Base-by-base conservation (phyloP, 768 basidiomycete genomes). In the Tremella fuciformis region DNA sequence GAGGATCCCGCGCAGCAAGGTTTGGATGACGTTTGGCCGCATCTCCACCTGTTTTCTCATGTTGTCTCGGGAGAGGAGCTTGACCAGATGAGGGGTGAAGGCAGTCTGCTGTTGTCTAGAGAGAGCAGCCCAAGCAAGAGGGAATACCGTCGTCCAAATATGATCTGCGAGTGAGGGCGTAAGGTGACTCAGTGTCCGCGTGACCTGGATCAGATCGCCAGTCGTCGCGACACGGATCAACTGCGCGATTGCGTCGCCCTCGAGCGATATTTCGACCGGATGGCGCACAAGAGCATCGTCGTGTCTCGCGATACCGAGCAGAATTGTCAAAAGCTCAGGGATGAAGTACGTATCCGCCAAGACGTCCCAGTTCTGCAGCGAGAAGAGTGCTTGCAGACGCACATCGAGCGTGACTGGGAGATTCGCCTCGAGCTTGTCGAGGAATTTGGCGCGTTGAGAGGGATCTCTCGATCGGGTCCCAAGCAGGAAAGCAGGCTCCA, bases 331-430 rank as follows among this genome's bases (percentile, higher is more conserved):
- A 15, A 92, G 91, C 18, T 98, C 82, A 64, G 88, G 86, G 34
- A 93, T 86, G 96, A 96, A 99, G 68, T 96, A 91, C 55, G 88
- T 84, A 60, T 94, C 91, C 1, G 89, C 85, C 18, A 99, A 78
- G 1, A 86, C 84, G 57, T 98, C 96, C 96, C 96, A 99, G 67
- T 82, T 91, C 77, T 98, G 94, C 15, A 93, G 87, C 22, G 88
- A 91, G 39, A 94, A 80, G 63, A 98, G 85, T 75, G 93, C 97
- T 40, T 88, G 86, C 48, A 99, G 76, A 24, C 96, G 87, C 59
- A 83, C 85, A 58, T 84, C 84, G 11, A 96, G 81, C 1, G 88
- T 86, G 34, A 88, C 84, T 29, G 93, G 89, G 50, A 97, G 84
- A 71, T 88, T 93, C 67, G 85, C 81, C 67, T 98, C 93, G 62